Conservation (phyloP, 2,329 filamentous ascomycete genomes). For the Thelonectria blattea region DNA sequence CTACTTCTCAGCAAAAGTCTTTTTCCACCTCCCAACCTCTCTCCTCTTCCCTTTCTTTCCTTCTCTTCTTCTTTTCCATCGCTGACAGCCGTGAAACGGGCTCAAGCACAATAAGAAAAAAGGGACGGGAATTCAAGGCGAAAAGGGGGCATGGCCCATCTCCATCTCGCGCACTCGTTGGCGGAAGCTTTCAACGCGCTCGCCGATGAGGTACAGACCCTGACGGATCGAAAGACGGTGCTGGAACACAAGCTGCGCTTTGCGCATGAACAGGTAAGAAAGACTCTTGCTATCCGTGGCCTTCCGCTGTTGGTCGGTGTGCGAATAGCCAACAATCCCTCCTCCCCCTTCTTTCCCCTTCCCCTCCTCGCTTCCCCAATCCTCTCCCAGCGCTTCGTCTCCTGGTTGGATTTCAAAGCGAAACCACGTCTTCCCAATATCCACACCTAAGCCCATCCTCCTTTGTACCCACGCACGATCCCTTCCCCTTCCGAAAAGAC, state of each 20-base stretch:
- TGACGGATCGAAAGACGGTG: slow-evolving; percentile 68
- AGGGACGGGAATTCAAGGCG: neutral
- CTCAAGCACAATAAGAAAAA: slow-evolving; percentile 4
- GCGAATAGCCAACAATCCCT: neutral
- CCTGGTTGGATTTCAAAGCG: slow-evolving; percentile 29
- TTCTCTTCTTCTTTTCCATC: slow-evolving; percentile 20
- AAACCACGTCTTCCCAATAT: neutral
- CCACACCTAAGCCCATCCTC: slow-evolving; percentile 10
- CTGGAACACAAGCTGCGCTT: slow-evolving; percentile 71
- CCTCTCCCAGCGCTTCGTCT: neutral
- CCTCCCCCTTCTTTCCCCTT: neutral
- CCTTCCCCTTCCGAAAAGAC: slow-evolving; percentile 14
- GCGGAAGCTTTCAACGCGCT: slow-evolving; percentile 69
- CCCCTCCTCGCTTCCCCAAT: neutral
- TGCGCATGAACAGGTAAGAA: slow-evolving; percentile 69
- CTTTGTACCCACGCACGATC: slow-evolving; percentile 17
- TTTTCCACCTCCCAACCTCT: slow-evolving; percentile 13
- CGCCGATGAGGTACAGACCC: slow-evolving; percentile 67
- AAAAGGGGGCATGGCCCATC: slow-evolving; percentile 45
- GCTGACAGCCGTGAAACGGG: slow-evolving; percentile 23
- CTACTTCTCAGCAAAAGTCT: slow-evolving; percentile 25
- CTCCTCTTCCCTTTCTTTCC: slow-evolving; percentile 14
- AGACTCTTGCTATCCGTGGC: slow-evolving; percentile 1
- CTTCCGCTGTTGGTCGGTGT: slow-evolving; percentile 13
- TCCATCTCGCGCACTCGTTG: slow-evolving; percentile 59